These are phyloP conservation scores for Phytopythium montanum DNA, from an alignment of 352 stramenopile genomes.

Conservation along the genomic window DNA sequence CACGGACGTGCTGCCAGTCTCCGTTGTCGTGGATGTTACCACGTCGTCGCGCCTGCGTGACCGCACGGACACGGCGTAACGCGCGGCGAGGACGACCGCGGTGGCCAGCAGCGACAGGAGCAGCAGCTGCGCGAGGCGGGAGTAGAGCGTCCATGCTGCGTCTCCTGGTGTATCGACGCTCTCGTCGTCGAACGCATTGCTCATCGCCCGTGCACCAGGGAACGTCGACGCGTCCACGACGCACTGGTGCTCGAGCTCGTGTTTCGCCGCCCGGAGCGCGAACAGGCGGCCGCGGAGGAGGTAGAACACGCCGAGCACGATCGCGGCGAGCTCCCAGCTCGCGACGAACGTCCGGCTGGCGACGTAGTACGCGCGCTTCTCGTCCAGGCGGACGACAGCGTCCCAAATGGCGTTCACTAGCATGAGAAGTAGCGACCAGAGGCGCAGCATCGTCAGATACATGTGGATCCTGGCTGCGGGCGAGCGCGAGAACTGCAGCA, in stretches of 20 bases:
- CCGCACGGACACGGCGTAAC: slow-evolving; percentile 11
- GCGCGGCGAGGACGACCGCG: slow-evolving; percentile 8
- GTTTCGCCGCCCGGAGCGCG: slow-evolving; percentile 21
- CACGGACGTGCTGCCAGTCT: background rate
- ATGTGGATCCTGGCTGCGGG: slow-evolving; percentile 26
- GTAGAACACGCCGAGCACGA: slow-evolving; percentile 10
- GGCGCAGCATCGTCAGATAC: slow-evolving; percentile 28
- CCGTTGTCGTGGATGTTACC: background rate
- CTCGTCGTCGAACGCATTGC: slow-evolving; percentile 34
- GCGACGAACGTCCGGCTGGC: slow-evolving; percentile 28
- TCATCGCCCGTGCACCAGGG: slow-evolving; percentile 18
- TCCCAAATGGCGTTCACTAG: slow-evolving; percentile 25
- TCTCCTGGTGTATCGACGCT: slow-evolving; percentile 10
- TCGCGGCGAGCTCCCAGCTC: slow-evolving; percentile 31
- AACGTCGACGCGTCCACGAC: slow-evolving; percentile 24
- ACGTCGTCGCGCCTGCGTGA: background rate
- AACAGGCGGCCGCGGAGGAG: slow-evolving; percentile 19
- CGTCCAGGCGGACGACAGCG: slow-evolving; percentile 24
- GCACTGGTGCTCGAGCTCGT: slow-evolving; percentile 27
- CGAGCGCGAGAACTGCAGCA: slow-evolving; percentile 26
- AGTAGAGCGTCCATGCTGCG: slow-evolving; percentile 37
- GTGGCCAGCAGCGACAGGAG: slow-evolving; percentile 17
- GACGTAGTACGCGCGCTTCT: slow-evolving; percentile 31
- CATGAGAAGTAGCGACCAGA: slow-evolving; percentile 34
- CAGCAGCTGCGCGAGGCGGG: slow-evolving; percentile 20